Base-by-base conservation (phyloP, 306 rosid species). In the Glycyrrhiza uralensis region DNA sequence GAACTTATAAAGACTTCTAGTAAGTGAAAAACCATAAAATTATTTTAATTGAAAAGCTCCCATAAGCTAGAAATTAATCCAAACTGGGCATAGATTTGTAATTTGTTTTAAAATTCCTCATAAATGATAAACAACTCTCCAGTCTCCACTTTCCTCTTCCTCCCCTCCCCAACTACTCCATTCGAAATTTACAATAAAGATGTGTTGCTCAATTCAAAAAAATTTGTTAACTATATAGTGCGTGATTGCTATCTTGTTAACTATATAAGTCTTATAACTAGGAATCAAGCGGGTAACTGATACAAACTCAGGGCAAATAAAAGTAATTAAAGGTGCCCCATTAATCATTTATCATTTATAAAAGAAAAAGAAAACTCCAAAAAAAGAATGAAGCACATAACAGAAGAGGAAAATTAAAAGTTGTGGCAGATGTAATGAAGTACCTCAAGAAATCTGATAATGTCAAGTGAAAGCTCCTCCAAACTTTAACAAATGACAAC, bases 381-480 rank as follows among this genome's bases (percentile, higher is more conserved):
- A 55, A n/a, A 41, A 29, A n/a, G 41, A 52, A 33, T 4, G 30
- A 19, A 45, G 61, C 72, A 10, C 8, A 4, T 15, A 41, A 57
- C 55, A 23, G 50, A 51, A 24, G 62, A 79, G 24, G 35, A 66
- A 56, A 58, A 42, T 50, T 41, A 33, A 66, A 79, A 19, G 29
- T 50, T 41, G 60, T 47, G 70, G 36, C 46, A 80, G 46, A 66
- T 75, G 51, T 52, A 65, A 64, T 38, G 23, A 71, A 77, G 80
- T 89, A 94, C 97, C 99, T 94, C 83, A 75, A 80, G 83, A 78
- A 88, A 81, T 80, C 51, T 77, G 87, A 80, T 71, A 78, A 71
- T 63, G 82, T 79, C 85, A 82, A 79, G 77, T 69, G 79, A 73
- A 63, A 78, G 81, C 75, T 76, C 91, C 89, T 84, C 87, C 89